Conservation (phyloP, 2,329 filamentous ascomycete species). For the Stemphylium lycopersici region DNA sequence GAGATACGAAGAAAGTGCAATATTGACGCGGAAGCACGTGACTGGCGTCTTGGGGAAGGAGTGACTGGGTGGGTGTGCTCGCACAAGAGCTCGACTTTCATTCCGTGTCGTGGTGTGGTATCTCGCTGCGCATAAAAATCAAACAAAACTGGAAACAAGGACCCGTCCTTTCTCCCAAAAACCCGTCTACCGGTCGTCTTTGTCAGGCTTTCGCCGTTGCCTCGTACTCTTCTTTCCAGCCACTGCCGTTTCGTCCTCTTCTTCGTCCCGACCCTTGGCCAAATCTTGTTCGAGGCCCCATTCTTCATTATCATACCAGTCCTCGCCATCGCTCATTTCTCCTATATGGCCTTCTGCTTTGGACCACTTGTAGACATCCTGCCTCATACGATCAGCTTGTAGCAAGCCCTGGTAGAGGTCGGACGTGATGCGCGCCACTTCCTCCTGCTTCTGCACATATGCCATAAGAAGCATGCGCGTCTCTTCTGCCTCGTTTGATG, state of each 20-base stretch:
- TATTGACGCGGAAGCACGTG: constrained; percentile 16
- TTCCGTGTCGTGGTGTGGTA: constrained; percentile 26
- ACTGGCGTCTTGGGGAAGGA: constrained; percentile 19
- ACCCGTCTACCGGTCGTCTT: constrained; percentile 41
- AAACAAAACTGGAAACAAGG: not conserved
- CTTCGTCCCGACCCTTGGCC: constrained; percentile 83
- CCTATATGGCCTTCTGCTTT: constrained; percentile 78
- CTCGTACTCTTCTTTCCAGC: constrained; percentile 58
- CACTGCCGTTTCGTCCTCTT: constrained; percentile 68
- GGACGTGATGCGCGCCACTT: constrained; percentile 74
- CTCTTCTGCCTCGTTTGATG: constrained; percentile 76
- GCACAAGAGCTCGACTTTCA: constrained; percentile 2
- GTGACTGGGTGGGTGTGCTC: constrained; percentile 5
- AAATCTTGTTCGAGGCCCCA: constrained; percentile 77
- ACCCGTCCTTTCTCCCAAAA: not conserved
- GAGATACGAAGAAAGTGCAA: constrained; percentile 5
- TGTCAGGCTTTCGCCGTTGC: constrained; percentile 45
- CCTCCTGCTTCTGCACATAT: constrained; percentile 86
- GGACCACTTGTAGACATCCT: constrained; percentile 74
- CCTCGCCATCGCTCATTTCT: constrained; percentile 86
- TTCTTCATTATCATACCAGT: constrained; percentile 85
- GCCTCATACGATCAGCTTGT: constrained; percentile 73
- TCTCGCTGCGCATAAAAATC: constrained; percentile 27
- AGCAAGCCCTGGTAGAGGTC: constrained; percentile 73
- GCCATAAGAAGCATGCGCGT: constrained; percentile 74